Base-by-base conservation (phyloP, 371 early-diverging fungal genomes). In the Mucor sp. region DNA sequence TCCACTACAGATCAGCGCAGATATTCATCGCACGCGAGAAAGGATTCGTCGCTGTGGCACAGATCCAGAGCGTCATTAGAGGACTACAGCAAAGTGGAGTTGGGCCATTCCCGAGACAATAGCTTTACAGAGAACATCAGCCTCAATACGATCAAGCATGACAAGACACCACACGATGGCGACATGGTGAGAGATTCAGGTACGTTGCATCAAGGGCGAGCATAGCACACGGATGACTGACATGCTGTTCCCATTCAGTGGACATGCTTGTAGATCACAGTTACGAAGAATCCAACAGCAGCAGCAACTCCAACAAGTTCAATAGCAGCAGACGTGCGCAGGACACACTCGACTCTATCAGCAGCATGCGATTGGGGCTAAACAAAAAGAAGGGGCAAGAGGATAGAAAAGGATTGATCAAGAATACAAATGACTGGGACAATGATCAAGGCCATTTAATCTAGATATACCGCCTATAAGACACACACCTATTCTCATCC, bases 341-440 rank as follows among this genome's bases (percentile, higher is more conserved):
- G 62, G 70, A 65, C 62, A 47, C 70, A 65, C 61, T 60, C 14
- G 60, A 68, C 63, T 44, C 63, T 19, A 68, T 68, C n/a, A 68
- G 63, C 59, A 58, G 59, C n/a, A 48, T 58, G n/a, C 23, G 63
- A 56, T 37, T 65, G 35, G 61, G 58, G 27, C 23, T 65, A 37
- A 65, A 63, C 23, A 58, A 65, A n/a, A 66, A 61, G 21, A 53
- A 60, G 23, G 41, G 60, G 0, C 27, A 60, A n/a, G 70, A 55
- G 21, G 70, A 69, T 48, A 44, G 47, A 60, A 65, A 47, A 41
- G 65, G 35, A 48, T 60, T 63, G 50, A 58, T 69, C 15, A 33
- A 30, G 6, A 32, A 55, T 47, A 43, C 39, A 6, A 50, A 50
- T 35, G 59, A 25, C 8, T 66, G 67, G 63, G 50, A 50, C 12